phyloP scores from a whole-genome alignment of 2,329 filamentous ascomycete species.

The Fusarium sp. region DNA sequence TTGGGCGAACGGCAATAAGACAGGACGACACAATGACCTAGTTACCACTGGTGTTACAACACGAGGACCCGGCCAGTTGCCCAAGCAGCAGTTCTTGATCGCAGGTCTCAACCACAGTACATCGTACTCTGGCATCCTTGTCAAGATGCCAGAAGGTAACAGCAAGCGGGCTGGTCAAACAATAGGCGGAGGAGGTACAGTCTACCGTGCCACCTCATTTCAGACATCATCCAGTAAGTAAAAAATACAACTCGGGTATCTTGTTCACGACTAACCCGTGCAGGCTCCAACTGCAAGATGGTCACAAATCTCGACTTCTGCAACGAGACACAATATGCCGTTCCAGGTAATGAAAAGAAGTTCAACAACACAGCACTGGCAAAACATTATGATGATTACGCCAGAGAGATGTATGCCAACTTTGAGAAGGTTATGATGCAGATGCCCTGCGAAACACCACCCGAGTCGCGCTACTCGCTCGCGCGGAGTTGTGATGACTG shows the following conservation, averaged over 20 bases:
- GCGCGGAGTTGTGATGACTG: conserved; percentile 82
- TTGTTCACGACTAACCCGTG: conserved; percentile 9
- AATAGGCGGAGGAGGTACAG: conserved; percentile 78
- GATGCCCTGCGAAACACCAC: conserved; percentile 82
- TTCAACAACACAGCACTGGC: conserved; percentile 73
- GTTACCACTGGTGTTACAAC: conserved; percentile 75
- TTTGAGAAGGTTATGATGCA: conserved; percentile 87
- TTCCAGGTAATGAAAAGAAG: conserved; percentile 79
- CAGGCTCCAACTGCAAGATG: conserved; percentile 84
- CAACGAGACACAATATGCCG: conserved; percentile 87
- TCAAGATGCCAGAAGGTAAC: conserved; percentile 63
- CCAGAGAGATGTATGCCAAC: conserved; percentile 74
- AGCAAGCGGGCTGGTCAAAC: conserved; percentile 54
- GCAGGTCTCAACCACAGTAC: conserved; percentile 77
- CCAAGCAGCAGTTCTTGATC: conserved; percentile 90
- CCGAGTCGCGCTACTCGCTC: conserved; percentile 83
- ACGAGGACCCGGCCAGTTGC: conserved; percentile 71
- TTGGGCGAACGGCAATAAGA: conserved; percentile 60
- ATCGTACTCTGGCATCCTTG: conserved; percentile 78
- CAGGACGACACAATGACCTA: conserved; percentile 59
- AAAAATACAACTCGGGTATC: background rate
- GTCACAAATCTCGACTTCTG: conserved; percentile 92
- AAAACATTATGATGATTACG: conserved; percentile 81
- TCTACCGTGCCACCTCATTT: conserved; percentile 80
- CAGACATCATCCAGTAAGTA: conserved; percentile 78